Conservation (phyloP, 2,329 filamentous ascomycete genomes). For the Triangularia setosa region DNA sequence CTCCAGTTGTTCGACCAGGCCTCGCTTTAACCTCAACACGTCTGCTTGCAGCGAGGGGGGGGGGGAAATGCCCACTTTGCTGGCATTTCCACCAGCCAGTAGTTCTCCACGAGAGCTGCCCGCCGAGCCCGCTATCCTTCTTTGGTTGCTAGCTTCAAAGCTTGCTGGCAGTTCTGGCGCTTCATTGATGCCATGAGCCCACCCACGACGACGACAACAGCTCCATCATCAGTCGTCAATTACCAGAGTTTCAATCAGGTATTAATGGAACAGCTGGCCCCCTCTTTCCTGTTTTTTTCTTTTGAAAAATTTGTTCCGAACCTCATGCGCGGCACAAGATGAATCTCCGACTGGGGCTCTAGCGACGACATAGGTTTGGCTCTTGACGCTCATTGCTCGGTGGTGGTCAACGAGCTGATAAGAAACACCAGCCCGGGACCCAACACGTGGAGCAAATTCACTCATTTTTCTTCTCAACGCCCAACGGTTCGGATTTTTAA, state of each 20-base stretch:
- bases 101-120: conserved; percentile 4
- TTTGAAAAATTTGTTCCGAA: neutral
- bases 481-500: neutral
- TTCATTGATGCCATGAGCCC: conserved; percentile 1
- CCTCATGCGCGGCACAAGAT: neutral
- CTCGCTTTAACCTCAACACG: conserved; percentile 9
- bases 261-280: conserved; percentile 13
- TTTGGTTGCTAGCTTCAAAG: conserved; percentile 12
- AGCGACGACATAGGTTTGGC: neutral
- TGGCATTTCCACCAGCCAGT: conserved; percentile 21
- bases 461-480: neutral
- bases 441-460: neutral
- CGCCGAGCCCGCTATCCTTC: conserved; percentile 14
- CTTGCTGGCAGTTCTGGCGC: conserved; percentile 1
- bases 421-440: neutral
- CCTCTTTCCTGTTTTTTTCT: neutral
- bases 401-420: neutral
- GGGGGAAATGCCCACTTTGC: conserved; percentile 17
- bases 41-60: conserved; percentile 13
- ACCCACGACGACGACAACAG: conserved; percentile 4
- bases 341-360: neutral
- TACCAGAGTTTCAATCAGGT: conserved; percentile 17
- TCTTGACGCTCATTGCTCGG: neutral
- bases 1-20: conserved; percentile 21
- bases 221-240: conserved; percentile 10